phyloP scores from a whole-genome alignment of 2,329 filamentous ascomycete genomes.

The Dothidotthia symphoricarpi region DNA sequence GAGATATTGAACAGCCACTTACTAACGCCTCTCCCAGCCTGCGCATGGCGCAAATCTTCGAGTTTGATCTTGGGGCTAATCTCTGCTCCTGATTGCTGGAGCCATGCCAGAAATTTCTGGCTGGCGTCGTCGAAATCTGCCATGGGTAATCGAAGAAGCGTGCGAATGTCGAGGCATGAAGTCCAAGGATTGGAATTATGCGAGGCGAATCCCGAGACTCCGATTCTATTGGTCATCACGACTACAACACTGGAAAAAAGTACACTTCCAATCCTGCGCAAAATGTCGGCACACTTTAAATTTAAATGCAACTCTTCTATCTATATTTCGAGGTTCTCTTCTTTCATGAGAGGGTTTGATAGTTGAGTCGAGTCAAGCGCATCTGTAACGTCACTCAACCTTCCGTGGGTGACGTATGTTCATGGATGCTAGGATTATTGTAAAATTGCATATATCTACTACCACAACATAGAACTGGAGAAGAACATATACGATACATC shows the following conservation, averaged over 20 bases:
- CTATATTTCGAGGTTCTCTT: no score
- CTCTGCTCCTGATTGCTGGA: slow-evolving; percentile 52
- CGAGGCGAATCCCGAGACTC: slow-evolving; percentile 17
- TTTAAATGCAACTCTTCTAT: not conserved
- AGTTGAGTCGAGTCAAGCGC: no score
- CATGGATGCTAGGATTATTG: no score
- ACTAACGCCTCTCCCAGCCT: slow-evolving; percentile 64
- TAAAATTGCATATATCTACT: no score
- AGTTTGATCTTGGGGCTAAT: slow-evolving; percentile 60
- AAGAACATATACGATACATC: no score
- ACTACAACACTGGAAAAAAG: not conserved
- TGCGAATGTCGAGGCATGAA: slow-evolving; percentile 17
- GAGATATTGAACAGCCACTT: slow-evolving; percentile 36
- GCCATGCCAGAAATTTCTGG: slow-evolving; percentile 58
- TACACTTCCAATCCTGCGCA: slow-evolving; percentile 1
- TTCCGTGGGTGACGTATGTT: no score
- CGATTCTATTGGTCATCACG: slow-evolving; percentile 20
- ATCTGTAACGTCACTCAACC: no score
- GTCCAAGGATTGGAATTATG: slow-evolving; percentile 13
- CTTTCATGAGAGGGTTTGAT: no score
- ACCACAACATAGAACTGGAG: no score
- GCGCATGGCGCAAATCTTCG: slow-evolving; percentile 55
- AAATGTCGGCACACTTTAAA: slow-evolving; percentile 1
- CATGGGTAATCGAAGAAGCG: slow-evolving; percentile 18
- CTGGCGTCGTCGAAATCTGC: slow-evolving; percentile 46